Conservation (phyloP, 2,329 filamentous ascomycete genomes). For the Penicillium sp. region DNA sequence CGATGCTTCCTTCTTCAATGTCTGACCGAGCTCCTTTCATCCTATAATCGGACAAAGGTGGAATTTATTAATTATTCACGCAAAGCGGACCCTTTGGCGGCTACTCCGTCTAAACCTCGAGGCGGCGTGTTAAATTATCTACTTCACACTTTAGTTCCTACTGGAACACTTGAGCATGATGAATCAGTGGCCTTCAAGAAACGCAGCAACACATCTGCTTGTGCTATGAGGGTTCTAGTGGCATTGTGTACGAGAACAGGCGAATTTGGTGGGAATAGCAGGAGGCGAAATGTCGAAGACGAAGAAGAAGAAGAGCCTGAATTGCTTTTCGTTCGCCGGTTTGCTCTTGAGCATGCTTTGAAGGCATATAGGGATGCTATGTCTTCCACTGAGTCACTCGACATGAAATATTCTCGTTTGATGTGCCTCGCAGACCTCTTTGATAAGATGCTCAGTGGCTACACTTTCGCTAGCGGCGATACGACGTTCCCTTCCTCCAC, state of each 20-base stretch:
- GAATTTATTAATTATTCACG: constrained; percentile 99
- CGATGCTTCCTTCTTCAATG: constrained; percentile 92
- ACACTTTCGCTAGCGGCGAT: constrained; percentile 58
- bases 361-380: constrained; percentile 89
- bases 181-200: constrained; percentile 80
- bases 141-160: constrained; percentile 70
- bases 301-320: constrained; percentile 42
- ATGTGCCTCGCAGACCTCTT: constrained; percentile 87
- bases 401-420: constrained; percentile 82
- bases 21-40: constrained; percentile 81
- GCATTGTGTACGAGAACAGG: constrained; percentile 83
- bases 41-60: constrained; percentile 91
- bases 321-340: constrained; percentile 86
- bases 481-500: constrained; percentile 57
- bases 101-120: constrained; percentile 89
- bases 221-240: constrained; percentile 81
- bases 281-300: constrained; percentile 47
- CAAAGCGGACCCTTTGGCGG: constrained; percentile 75
- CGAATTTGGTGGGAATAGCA: constrained; percentile 63
- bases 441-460: constrained; percentile 82
- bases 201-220: constrained; percentile 75
- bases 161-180: constrained; percentile 63
- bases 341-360: constrained; percentile 88
- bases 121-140: constrained; percentile 92
- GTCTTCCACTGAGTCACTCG: constrained; percentile 71